These are phyloP conservation scores for Didymella lethalis DNA, from an alignment of 2,329 filamentous ascomycete species.

Conservation along the genomic window DNA sequence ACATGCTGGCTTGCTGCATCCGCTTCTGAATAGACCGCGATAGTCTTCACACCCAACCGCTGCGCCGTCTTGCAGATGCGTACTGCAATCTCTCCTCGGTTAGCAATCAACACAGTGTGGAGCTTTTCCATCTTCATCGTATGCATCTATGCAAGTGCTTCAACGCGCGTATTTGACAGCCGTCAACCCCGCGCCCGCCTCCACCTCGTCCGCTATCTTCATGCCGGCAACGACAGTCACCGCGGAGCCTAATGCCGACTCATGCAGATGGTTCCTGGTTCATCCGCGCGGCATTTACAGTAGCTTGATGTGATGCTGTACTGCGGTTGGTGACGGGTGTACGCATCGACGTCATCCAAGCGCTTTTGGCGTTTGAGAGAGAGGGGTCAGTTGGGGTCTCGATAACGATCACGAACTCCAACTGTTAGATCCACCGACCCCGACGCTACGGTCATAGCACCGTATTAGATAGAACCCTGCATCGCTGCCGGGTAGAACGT, in stretches of 20 bases:
- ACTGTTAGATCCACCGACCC: conserved; percentile 13
- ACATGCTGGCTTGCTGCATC: conserved; percentile 63
- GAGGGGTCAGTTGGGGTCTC: conserved; percentile 19
- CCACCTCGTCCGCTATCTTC: conserved; percentile 10
- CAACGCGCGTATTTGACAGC: conserved; percentile 1
- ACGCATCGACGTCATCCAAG: conserved; percentile 26
- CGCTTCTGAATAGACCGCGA: conserved; percentile 66
- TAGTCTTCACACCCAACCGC: conserved; percentile 59
- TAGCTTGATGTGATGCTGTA: conserved; percentile 13
- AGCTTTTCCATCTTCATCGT: conserved; percentile 53
- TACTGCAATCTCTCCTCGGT: conserved; percentile 65
- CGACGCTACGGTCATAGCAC: conserved; percentile 22
- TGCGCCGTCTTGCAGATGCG: conserved; percentile 62
- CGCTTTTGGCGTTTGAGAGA: conserved; percentile 13
- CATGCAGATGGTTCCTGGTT: conserved; percentile 4
- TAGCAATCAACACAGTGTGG: conserved; percentile 64
- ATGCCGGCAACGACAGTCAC: conserved; percentile 6
- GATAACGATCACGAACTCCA: conserved; percentile 13
- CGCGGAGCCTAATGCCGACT: not conserved
- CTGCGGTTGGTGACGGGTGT: conserved; percentile 21
- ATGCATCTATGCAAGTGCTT: conserved; percentile 4
- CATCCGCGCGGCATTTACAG: conserved; percentile 1
- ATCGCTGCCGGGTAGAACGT: conserved; percentile 1
- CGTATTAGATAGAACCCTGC: conserved; percentile 10
- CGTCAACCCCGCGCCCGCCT: conserved; percentile 15